Evolutionary conservation across 805 yeast species (phyloP).

Genomic region (Yarrowia keelungensis): DNA sequence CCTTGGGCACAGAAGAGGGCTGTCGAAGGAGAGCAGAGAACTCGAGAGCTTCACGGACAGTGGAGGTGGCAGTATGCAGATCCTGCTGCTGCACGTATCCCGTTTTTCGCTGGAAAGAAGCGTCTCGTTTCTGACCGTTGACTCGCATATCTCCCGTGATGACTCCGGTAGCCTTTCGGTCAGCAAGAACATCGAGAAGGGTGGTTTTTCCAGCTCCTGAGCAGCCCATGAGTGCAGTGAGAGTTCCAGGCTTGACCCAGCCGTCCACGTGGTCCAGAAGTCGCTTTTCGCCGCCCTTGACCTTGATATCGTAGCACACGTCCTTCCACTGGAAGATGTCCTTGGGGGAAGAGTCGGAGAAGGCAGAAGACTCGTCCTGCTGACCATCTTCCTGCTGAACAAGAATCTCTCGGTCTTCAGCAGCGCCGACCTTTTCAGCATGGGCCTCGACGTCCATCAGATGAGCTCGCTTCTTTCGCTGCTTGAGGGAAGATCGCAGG

Average conservation of each 20-base stretch:
- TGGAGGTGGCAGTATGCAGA: conserved; percentile 68
- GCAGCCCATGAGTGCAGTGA: conserved; percentile 79
- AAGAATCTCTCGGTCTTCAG: conserved; percentile 4
- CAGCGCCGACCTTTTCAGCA: conserved; percentile 12
- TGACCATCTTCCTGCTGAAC: background rate
- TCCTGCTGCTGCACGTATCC: conserved; percentile 84
- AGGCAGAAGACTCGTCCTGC: background rate
- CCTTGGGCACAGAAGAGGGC: conserved; percentile 57
- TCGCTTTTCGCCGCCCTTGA: conserved; percentile 48
- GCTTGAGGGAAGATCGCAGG: conserved; percentile 43
- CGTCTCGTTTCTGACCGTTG: conserved; percentile 65
- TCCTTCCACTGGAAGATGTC: conserved; percentile 70
- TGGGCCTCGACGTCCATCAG: conserved; percentile 7
- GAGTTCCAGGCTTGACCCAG: conserved; percentile 82
- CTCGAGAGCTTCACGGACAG: conserved; percentile 75
- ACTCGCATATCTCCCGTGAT: conserved; percentile 73
- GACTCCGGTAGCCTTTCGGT: conserved; percentile 74
- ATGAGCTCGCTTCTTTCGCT: conserved; percentile 23
- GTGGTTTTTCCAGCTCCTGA: conserved; percentile 89
- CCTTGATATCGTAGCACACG: conserved; percentile 29
- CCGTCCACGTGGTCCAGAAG: conserved; percentile 73
- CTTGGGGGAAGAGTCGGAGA: background rate
- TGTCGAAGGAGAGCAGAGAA: conserved; percentile 75
- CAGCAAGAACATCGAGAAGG: conserved; percentile 71
- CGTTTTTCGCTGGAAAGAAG: conserved; percentile 68